Evolutionary conservation across 2,329 filamentous ascomycete genomes (phyloP), one percentile per base, ranked within the genome.

Genomic region (Lojkania enalia): DNA sequence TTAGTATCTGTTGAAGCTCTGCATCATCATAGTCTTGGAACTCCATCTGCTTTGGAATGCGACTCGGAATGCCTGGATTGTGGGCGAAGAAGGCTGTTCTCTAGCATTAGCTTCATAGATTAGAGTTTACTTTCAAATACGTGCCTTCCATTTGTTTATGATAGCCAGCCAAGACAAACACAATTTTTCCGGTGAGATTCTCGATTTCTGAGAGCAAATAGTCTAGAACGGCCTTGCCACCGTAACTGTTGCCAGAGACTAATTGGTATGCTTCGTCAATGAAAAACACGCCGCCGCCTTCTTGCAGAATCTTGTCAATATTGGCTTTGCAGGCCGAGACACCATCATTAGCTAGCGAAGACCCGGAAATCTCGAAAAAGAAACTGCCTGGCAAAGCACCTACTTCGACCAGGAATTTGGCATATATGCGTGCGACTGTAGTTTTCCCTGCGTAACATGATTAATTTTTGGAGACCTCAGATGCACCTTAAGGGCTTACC

Each of bases 241-340:
- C 80, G 2, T 62, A 56, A 16, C 71, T 85, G 43, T 81, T 79
- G 0, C 78, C 78, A 1, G 80, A 81, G 0, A 81, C 77, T 0
- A 92, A 73, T 51, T 91, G 87, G 57, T 92, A 90, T 0, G 87
- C 86, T 63, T 92, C 87, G 48, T 92, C 88, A 16, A 92, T 85
- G 58, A 92, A 91, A 1, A 89, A 58, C 0, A 84, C 84, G 0
- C 88, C 88, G 0, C 87, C 87, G 0, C 80, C 83, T 0, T 67
- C 52, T 20, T 82, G 72, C 3, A 82, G 63, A 0, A 91, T 74
- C 0, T 72, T 54, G 2, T 85, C 74, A 4, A 88, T 69, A 0
- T 83, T 65, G 11, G 76, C 75, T 56, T 86, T 76, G 50, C 77
- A 81, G 0, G 76, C 81, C 0, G 70, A 42, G 0, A 88, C 78